A percentile compares a stretch with the other conserved stretches of the same genome.
Conservation (phyloP, 768 basidiomycete species). For the Amanita rubescens region DNA sequence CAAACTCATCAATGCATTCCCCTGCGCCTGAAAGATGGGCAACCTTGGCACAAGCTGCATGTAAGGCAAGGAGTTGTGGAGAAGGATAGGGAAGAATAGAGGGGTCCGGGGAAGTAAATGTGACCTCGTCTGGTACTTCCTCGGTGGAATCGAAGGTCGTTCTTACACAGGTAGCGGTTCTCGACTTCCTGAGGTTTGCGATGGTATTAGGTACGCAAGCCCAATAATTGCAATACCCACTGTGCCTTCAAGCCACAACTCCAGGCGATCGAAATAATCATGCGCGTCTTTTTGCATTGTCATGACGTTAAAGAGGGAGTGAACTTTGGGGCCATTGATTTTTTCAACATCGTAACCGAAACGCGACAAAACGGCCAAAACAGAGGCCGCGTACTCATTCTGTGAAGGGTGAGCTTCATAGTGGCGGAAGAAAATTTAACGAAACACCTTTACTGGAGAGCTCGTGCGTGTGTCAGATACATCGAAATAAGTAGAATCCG, state of each 20-base stretch:
- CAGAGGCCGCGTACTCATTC: slow-evolving; percentile 9
- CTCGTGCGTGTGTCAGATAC: background rate
- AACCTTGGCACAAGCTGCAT: slow-evolving; percentile 4
- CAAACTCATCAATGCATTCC: background rate
- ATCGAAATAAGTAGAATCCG: slow-evolving; percentile 8
- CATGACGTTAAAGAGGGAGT: slow-evolving; percentile 10
- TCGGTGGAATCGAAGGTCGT: background rate
- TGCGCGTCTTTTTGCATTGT: background rate
- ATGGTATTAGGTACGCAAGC: background rate
- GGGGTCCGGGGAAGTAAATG: background rate
- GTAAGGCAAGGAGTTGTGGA: background rate
- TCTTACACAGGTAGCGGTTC: background rate
- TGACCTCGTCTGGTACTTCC: background rate
- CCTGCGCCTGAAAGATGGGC: slow-evolving; percentile 3
- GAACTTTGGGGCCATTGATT: slow-evolving; percentile 6
- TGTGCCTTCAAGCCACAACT: background rate
- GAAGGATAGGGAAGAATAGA: background rate
- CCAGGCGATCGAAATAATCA: background rate
- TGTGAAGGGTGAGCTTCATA: background rate
- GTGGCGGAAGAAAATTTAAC: background rate
- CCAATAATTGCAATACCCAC: background rate
- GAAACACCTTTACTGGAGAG: background rate
- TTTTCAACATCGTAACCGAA: slow-evolving; percentile 11
- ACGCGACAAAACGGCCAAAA: slow-evolving; percentile 7
- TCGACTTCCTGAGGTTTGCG: background rate